Evolutionary conservation across 106 monocot genomes (phyloP).

Genomic region (Apostasia shenzhenica): DNA sequence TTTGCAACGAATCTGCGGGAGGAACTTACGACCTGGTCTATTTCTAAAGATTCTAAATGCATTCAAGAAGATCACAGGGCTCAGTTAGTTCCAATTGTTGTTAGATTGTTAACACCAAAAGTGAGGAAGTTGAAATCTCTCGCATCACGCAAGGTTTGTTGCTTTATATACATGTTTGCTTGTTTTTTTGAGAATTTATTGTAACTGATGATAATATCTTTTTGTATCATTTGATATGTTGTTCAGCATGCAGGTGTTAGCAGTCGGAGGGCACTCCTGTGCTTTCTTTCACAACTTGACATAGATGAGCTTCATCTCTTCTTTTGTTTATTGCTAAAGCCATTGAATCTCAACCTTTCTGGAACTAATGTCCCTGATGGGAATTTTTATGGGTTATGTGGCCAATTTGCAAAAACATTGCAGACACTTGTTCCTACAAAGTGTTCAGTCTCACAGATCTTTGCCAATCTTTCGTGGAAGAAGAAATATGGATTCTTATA

Average conservation of each 20-base stretch:
- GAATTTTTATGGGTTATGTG: constrained; percentile 2
- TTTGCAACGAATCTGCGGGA: constrained; percentile 61
- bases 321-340: constrained; percentile 61
- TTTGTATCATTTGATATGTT: constrained; percentile 5
- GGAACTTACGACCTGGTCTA: constrained; percentile 74
- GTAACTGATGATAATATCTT: background rate
- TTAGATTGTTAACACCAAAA: constrained; percentile 76
- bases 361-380: constrained; percentile 4
- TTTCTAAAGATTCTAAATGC: constrained; percentile 58
- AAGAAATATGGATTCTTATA: constrained; percentile 74
- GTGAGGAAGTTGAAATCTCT: constrained; percentile 68
- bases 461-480: constrained; percentile 44
- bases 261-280: constrained; percentile 70
- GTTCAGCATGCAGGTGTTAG: constrained; percentile 74
- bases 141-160: constrained; percentile 63
- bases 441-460: constrained; percentile 17
- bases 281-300: constrained; percentile 76
- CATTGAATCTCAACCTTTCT: constrained; percentile 30
- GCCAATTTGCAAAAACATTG: constrained; percentile 6
- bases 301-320: constrained; percentile 69
- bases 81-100: constrained; percentile 61
- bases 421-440: constrained; percentile 21
- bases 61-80: constrained; percentile 63
- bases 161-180: background rate
- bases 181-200: background rate